phyloP scores from a whole-genome alignment of 139 green algal species.

The Nannochloris sp. region DNA sequence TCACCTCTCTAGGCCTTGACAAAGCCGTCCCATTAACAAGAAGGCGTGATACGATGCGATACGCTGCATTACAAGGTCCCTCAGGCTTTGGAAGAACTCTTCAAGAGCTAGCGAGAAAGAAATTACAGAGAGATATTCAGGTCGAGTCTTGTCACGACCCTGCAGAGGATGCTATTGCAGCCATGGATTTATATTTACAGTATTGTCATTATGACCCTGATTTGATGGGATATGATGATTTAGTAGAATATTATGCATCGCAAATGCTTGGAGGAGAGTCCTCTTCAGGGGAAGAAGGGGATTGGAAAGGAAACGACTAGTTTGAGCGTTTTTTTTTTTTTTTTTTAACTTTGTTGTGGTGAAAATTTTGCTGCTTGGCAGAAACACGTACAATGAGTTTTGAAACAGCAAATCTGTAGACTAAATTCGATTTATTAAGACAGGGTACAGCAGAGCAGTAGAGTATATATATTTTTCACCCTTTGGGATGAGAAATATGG shows the following conservation, averaged over 20 bases:
- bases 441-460: no score
- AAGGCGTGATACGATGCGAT: slow-evolving; percentile 6
- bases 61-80: slow-evolving; percentile 14
- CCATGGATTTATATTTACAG: slow-evolving; percentile 27
- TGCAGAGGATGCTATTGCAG: slow-evolving; percentile 22
- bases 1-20: slow-evolving; percentile 17
- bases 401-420: no score
- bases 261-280: no score
- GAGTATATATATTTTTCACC: no score
- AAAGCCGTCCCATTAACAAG: neutral
- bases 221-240: slow-evolving; percentile 25
- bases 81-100: slow-evolving; percentile 12
- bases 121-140: slow-evolving; percentile 25
- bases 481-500: no score
- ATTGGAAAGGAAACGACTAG: no score
- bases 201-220: slow-evolving; percentile 13
- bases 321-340: no score
- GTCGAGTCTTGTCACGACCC: slow-evolving; percentile 8
- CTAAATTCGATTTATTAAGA: no score
- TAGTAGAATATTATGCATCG: slow-evolving; percentile 21
- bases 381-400: no score
- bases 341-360: no score
- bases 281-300: no score
- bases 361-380: no score
- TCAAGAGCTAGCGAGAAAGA: slow-evolving; percentile 1